Percentiles rank a stretch among this genome's conserved stretches.
Conservation (phyloP, 1,139 yeast genomes). For the Blastobotrys aristatus region DNA sequence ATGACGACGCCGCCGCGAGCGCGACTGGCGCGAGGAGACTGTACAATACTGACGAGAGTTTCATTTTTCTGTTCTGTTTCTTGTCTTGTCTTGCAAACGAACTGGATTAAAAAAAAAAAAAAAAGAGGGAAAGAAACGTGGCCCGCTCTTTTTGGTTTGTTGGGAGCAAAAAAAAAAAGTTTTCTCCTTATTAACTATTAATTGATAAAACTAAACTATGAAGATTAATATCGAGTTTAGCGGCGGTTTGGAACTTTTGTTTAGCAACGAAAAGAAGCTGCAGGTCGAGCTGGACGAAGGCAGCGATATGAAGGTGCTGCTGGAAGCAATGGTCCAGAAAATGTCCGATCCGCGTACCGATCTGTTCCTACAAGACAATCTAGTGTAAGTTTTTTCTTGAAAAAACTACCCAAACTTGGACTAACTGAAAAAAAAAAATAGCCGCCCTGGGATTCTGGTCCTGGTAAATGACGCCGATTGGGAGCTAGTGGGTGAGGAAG, state of each 20-base stretch:
- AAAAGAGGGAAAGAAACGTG: neutral
- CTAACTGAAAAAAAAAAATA: conserved; percentile 37
- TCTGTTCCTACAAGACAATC: conserved; percentile 76
- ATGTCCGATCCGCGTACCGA: conserved; percentile 59
- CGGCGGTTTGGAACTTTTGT: conserved; percentile 70
- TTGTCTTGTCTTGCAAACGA: neutral
- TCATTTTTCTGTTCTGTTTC: conserved; percentile 7
- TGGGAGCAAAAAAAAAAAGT: neutral
- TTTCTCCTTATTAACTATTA: neutral
- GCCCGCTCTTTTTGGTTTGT: neutral
- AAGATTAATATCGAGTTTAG: conserved; percentile 33
- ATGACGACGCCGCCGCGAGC: neutral
- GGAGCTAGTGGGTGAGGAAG: conserved; percentile 91
- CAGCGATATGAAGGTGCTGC: conserved; percentile 54
- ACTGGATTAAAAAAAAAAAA: neutral
- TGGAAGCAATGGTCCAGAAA: conserved; percentile 49
- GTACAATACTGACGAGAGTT: conserved; percentile 4
- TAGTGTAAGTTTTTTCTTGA: conserved; percentile 29
- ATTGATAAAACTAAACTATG: conserved; percentile 14
- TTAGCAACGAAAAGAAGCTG: conserved; percentile 48
- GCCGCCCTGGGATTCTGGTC: conserved; percentile 86
- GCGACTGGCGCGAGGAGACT: neutral
- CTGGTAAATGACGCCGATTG: conserved; percentile 93
- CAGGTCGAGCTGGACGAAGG: conserved; percentile 41
- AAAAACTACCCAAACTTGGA: conserved; percentile 23